Evolutionary conservation across 2,329 filamentous ascomycete genomes (phyloP).

Genomic region (Ophiostoma perfectum): DNA sequence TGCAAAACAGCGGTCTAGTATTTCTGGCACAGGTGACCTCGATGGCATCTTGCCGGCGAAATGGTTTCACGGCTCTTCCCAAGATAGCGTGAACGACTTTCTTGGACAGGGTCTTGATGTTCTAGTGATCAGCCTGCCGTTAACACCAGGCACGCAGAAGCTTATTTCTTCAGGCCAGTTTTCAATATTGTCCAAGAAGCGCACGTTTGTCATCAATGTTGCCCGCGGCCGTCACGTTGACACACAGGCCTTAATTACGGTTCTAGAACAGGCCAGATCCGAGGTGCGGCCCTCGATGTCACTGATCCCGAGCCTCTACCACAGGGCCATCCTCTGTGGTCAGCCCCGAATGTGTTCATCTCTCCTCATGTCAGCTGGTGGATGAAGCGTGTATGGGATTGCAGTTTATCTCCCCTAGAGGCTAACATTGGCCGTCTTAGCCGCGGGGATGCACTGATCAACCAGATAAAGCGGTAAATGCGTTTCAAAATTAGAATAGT

Average conservation of each 20-base stretch:
- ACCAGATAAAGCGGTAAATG: not conserved
- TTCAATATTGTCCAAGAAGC: conserved; percentile 34
- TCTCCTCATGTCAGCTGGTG: conserved; percentile 30
- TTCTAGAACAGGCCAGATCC: conserved; percentile 20
- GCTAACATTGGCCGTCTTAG: not conserved
- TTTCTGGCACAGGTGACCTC: conserved; percentile 53
- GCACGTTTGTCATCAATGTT: conserved; percentile 60
- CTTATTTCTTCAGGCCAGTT: conserved; percentile 48
- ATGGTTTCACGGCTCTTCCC: conserved; percentile 41
- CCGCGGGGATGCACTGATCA: not conserved
- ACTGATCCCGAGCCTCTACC: conserved; percentile 63
- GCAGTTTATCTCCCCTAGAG: not conserved
- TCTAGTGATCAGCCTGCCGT: conserved; percentile 46
- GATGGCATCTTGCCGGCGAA: conserved; percentile 38
- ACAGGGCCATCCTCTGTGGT: conserved; percentile 55
- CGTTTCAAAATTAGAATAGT: too few species aligned
- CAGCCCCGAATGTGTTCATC: conserved; percentile 53
- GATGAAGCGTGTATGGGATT: conserved; percentile 4
- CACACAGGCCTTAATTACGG: conserved; percentile 45
- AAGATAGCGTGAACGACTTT: conserved; percentile 44
- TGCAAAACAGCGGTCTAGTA: conserved; percentile 48
- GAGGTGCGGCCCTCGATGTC: conserved; percentile 61
- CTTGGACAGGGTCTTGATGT: conserved; percentile 47
- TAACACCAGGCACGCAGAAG: conserved; percentile 43
- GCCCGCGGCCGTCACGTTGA: conserved; percentile 52